Percentiles rank a stretch among this genome's conserved stretches.
These are phyloP conservation scores for Cryphonectria carpinicola DNA, from an alignment of 2,329 filamentous ascomycete species.

Conservation along the genomic window DNA sequence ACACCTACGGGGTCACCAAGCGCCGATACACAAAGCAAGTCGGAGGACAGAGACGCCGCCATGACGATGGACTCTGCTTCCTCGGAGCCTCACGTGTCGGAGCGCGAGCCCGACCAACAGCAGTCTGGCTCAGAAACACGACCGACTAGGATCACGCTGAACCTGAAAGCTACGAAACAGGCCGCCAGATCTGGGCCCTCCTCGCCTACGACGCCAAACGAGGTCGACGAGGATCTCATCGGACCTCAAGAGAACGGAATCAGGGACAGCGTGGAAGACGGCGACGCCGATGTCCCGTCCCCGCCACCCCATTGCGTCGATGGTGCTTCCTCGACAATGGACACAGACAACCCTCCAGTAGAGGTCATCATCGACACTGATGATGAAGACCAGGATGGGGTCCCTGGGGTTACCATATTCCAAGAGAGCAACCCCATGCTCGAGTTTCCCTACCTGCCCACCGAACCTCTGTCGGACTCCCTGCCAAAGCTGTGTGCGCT, in stretches of 20 bases:
- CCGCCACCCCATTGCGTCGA: constrained; percentile 22
- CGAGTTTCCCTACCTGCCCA: constrained; percentile 50
- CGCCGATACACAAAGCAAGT: constrained; percentile 26
- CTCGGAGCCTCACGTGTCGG: constrained; percentile 48
- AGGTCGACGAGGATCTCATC: constrained; percentile 30
- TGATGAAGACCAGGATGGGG: constrained; percentile 30
- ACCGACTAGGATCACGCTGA: constrained; percentile 64
- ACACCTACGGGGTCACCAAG: constrained; percentile 33
- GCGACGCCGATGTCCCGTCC: constrained; percentile 44
- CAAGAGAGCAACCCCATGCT: constrained; percentile 46
- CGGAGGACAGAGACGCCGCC: constrained; percentile 35
- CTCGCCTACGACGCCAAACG: constrained; percentile 47
- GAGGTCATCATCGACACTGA: constrained; percentile 46
- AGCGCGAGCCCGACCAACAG: constrained; percentile 38
- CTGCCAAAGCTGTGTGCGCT: constrained; percentile 35
- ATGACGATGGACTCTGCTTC: constrained; percentile 49
- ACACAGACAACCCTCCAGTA: constrained; percentile 48
- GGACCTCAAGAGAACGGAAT: constrained; percentile 37
- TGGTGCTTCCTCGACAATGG: constrained; percentile 17
- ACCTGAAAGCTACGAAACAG: constrained; percentile 54
- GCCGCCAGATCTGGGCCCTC: constrained; percentile 46
- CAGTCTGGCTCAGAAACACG: constrained; percentile 46
- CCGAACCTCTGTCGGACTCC: constrained; percentile 37
- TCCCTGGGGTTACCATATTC: constrained; percentile 33
- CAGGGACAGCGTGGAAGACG: constrained; percentile 51